These are phyloP conservation scores for Lasiodiplodia gonubiensis DNA, from an alignment of 2,329 filamentous ascomycete genomes.

Conservation along the genomic window DNA sequence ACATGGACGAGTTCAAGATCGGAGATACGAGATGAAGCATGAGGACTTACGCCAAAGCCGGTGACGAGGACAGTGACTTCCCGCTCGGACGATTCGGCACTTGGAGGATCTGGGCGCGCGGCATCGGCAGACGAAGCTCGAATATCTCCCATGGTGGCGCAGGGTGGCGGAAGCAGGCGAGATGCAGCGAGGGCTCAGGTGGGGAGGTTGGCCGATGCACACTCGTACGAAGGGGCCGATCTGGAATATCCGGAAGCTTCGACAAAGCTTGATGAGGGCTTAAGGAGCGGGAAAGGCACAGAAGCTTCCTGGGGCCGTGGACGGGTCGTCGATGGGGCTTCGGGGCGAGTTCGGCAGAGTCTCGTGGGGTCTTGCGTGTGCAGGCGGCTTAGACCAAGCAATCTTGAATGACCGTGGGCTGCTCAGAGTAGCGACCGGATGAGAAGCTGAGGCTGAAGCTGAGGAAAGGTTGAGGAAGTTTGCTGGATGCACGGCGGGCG, in stretches of 20 bases:
- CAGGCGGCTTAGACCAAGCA: neutral
- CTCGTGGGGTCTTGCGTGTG: neutral
- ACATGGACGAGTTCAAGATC: neutral
- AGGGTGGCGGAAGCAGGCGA: neutral
- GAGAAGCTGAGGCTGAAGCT: neutral
- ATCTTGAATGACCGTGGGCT: neutral
- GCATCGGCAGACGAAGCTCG: neutral
- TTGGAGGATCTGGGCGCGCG: neutral
- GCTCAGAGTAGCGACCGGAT: neutral
- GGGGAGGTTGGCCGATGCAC: neutral
- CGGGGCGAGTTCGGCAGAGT: neutral
- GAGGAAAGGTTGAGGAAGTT: neutral
- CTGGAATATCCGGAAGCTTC: constrained; percentile 18
- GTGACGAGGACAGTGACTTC: constrained; percentile 53
- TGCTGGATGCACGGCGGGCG: neutral
- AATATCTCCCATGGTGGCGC: constrained; percentile 23
- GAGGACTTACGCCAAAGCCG: constrained; percentile 50
- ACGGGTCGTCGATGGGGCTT: neutral
- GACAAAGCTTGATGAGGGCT: constrained; percentile 1
- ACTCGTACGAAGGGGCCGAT: constrained; percentile 10
- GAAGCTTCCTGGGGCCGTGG: neutral
- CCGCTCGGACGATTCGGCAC: neutral
- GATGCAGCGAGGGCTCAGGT: neutral
- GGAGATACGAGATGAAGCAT: constrained; percentile 12
- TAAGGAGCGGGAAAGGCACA: neutral